These are phyloP conservation scores for Leccinum arenicola DNA, from an alignment of 768 basidiomycete genomes.

Conservation along the genomic window DNA sequence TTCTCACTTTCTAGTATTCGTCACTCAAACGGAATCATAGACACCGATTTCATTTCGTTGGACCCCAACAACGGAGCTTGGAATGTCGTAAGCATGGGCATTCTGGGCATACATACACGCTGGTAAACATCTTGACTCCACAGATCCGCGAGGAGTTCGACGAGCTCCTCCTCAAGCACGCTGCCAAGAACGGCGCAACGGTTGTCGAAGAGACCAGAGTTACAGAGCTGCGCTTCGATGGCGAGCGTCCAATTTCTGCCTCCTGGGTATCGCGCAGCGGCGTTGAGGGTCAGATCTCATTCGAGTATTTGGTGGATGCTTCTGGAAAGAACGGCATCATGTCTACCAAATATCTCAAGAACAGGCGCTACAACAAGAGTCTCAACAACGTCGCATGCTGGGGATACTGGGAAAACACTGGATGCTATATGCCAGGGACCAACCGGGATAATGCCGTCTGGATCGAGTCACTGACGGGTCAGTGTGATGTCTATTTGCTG, in stretches of 20 bases:
- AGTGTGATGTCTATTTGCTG: not conserved
- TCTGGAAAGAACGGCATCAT: conserved; percentile 11
- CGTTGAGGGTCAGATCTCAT: conserved; percentile 3
- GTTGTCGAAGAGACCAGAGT: conserved; percentile 5
- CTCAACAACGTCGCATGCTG: conserved; percentile 35
- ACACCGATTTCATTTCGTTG: conserved; percentile 9
- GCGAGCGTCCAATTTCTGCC: conserved; percentile 1
- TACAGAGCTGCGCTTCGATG: conserved; percentile 4
- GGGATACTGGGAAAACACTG: conserved; percentile 36
- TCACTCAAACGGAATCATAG: not conserved
- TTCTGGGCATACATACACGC: not conserved
- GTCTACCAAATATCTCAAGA: conserved; percentile 31
- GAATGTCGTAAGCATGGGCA: conserved; percentile 2
- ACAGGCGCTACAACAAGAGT: conserved; percentile 33
- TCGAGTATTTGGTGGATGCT: conserved; percentile 9
- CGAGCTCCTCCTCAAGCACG: conserved; percentile 6
- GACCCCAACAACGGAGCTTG: conserved; percentile 7
- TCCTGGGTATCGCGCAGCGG: conserved; percentile 3
- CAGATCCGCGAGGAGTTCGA: conserved; percentile 9
- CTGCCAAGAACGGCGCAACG: not conserved
- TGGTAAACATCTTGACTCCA: not conserved
- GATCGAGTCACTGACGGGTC: conserved; percentile 31
- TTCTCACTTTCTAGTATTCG: too few species aligned
- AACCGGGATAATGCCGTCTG: conserved; percentile 34
- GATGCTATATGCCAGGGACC: conserved; percentile 30